A percentile compares a stretch with the other conserved stretches of the same genome.
Conservation (phyloP, 805 yeast species). For the Candida insectorum region DNA sequence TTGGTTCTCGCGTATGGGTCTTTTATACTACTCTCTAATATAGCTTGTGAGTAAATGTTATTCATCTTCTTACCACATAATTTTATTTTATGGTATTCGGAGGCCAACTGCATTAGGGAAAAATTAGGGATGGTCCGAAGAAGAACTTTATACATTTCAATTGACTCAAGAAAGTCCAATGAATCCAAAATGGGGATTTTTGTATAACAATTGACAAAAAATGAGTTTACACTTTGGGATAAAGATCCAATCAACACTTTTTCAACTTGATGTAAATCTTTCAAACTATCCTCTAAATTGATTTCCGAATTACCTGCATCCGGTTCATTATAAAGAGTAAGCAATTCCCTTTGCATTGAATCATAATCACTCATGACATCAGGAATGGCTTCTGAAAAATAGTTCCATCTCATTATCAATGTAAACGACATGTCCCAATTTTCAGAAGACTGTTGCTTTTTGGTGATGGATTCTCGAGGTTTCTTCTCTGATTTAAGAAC, state of each 20-base stretch:
- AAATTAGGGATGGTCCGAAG: conserved; percentile 15
- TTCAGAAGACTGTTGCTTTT: conserved; percentile 1
- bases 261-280: conserved; percentile 2
- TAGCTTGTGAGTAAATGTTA: conserved; percentile 11
- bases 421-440: conserved; percentile 34
- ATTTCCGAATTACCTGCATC: not conserved
- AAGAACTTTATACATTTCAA: conserved; percentile 23
- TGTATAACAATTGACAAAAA: conserved; percentile 28
- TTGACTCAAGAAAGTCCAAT: conserved; percentile 24
- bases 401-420: conserved; percentile 27
- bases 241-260: conserved; percentile 12
- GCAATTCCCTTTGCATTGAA: conserved; percentile 5
- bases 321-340: conserved; percentile 2
- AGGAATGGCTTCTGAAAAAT: conserved; percentile 14
- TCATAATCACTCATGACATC: conserved; percentile 4
- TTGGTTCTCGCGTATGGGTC: conserved; percentile 16
- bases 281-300: not conserved
- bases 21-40: conserved; percentile 13
- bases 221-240: conserved; percentile 20
- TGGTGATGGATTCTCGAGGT: not conserved
- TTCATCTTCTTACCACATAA: conserved; percentile 1
- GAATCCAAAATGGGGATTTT: conserved; percentile 31
- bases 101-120: conserved; percentile 14
- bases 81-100: conserved; percentile 6
- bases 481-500: conserved; percentile 11